Conservation (phyloP, 2,329 filamentous ascomycete species). For the Zymoseptoria passerinii region DNA sequence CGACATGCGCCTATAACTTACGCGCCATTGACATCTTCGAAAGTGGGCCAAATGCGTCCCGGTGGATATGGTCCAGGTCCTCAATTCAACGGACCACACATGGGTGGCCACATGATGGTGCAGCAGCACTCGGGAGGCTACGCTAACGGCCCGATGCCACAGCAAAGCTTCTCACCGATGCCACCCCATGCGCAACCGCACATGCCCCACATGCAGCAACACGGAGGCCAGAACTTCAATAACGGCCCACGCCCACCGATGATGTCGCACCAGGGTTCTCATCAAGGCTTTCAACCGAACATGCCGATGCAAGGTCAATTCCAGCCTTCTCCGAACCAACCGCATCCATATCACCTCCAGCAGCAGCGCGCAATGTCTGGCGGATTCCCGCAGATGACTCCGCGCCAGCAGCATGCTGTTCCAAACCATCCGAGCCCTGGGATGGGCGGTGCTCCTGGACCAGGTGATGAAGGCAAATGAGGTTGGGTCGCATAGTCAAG, state of each 20-base stretch:
- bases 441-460: slow-evolving; percentile 14
- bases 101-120: slow-evolving; percentile 72
- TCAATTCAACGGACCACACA: slow-evolving; percentile 30
- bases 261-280: slow-evolving; percentile 92
- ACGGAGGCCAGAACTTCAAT: slow-evolving; percentile 52
- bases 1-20: background rate
- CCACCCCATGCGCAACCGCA: slow-evolving; percentile 60
- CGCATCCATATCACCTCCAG: slow-evolving; percentile 22
- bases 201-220: slow-evolving; percentile 30
- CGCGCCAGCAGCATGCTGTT: slow-evolving; percentile 26
- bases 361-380: slow-evolving; percentile 24
- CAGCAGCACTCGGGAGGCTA: slow-evolving; percentile 63
- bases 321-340: slow-evolving; percentile 15
- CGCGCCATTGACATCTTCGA: slow-evolving; percentile 63
- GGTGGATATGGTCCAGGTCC: slow-evolving; percentile 13
- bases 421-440: slow-evolving; percentile 25
- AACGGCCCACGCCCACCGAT: slow-evolving; percentile 79
- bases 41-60: slow-evolving; percentile 30
- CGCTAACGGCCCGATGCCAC: slow-evolving; percentile 58
- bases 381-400: slow-evolving; percentile 30
- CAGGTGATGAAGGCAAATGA: slow-evolving; percentile 28
- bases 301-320: slow-evolving; percentile 17
- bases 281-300: slow-evolving; percentile 59
- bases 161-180: slow-evolving; percentile 64
- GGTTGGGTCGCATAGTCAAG: background rate